Evolutionary conservation across 495 filamentous ascomycete genomes (phyloP).

Genomic region (Neurospora discreta): DNA sequence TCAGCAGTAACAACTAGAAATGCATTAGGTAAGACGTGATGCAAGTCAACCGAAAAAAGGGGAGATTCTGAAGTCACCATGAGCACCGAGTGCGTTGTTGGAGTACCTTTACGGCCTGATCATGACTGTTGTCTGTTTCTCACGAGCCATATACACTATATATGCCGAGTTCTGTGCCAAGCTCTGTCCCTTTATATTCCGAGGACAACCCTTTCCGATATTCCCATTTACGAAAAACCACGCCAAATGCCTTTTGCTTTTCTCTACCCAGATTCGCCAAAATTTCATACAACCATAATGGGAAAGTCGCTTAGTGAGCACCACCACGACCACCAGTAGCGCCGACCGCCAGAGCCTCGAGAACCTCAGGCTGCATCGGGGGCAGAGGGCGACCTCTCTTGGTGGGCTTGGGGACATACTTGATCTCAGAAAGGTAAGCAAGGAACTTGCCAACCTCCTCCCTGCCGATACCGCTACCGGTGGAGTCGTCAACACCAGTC

Average conservation of each 20-base stretch:
- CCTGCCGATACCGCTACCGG: constrained; percentile 51
- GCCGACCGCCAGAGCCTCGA: constrained; percentile 28
- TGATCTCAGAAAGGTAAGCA: constrained; percentile 56
- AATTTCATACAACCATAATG: background rate
- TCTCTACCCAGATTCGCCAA: background rate
- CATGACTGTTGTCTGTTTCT: background rate
- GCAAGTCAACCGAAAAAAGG: too few species aligned
- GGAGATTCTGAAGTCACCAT: background rate
- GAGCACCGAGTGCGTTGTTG: background rate
- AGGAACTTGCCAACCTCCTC: constrained; percentile 64
- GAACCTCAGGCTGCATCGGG: constrained; percentile 39
- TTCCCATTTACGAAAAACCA: background rate
- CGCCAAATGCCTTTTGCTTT: background rate
- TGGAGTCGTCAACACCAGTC: constrained; percentile 52
- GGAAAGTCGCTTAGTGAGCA: constrained; percentile 15
- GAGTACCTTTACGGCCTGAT: background rate
- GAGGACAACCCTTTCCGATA: background rate
- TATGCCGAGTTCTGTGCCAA: background rate
- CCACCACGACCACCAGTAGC: constrained; percentile 19
- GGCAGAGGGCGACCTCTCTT: constrained; percentile 39
- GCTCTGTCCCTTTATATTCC: background rate
- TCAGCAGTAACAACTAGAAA: too few species aligned
- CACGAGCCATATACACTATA: background rate
- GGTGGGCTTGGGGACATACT: constrained; percentile 53
- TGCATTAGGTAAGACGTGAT: too few species aligned